phyloP scores from a whole-genome alignment of 148 eudicot genomes.

The Dianthus caryophyllus region DNA sequence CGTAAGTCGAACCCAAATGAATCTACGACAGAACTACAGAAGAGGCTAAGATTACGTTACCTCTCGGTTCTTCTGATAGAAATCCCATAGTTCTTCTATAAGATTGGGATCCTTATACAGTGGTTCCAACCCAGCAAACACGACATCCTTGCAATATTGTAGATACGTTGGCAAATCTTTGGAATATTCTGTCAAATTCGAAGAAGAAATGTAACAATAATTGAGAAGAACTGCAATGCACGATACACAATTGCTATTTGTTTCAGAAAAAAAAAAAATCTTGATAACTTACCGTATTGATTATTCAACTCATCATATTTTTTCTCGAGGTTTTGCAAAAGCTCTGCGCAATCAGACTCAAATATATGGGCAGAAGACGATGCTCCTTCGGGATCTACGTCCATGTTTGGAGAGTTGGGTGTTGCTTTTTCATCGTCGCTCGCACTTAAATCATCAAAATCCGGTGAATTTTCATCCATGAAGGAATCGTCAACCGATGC shows the following conservation, averaged over 20 bases:
- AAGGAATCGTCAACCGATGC: constrained; percentile 22
- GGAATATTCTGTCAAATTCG: constrained; percentile 42
- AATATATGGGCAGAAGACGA: constrained; percentile 22
- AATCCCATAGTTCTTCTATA: constrained; percentile 52
- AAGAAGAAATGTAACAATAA: constrained; percentile 12
- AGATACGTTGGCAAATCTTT: constrained; percentile 64
- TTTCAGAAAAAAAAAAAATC: neutral
- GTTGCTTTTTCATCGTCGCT: constrained; percentile 24
- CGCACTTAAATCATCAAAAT: constrained; percentile 9
- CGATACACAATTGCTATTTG: constrained; percentile 1
- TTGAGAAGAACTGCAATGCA: neutral
- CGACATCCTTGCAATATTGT: constrained; percentile 64
- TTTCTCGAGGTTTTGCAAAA: constrained; percentile 53
- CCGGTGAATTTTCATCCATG: constrained; percentile 16
- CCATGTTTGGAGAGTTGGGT: constrained; percentile 11
- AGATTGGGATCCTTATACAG: constrained; percentile 42
- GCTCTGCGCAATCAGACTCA: constrained; percentile 45
- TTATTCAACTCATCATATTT: constrained; percentile 40
- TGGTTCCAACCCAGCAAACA: constrained; percentile 62
- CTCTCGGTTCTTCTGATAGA: constrained; percentile 46
- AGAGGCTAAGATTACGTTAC: constrained; percentile 26
- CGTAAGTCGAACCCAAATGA: neutral
- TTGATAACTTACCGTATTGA: constrained; percentile 39
- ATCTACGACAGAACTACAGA: neutral
- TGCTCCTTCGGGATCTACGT: constrained; percentile 22